These are phyloP conservation scores for Picea engelmannii DNA, from an alignment of 83 land plant genomes.

Conservation along the genomic window DNA sequence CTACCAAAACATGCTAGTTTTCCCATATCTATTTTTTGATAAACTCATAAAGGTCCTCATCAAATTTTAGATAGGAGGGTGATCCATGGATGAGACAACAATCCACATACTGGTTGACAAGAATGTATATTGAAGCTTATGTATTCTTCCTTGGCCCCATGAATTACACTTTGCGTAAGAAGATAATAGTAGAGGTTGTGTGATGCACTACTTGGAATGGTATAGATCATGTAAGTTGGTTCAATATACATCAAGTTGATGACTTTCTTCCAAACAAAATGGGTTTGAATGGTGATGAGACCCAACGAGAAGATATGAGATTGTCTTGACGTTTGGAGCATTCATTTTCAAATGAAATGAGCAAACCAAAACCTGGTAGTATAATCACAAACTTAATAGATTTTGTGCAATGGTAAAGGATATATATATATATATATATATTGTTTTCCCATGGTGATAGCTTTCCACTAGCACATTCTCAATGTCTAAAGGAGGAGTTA, in stretches of 20 bases:
- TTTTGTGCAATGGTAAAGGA: too few species aligned
- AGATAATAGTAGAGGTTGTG: conserved; percentile 58
- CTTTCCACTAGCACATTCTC: too few species aligned
- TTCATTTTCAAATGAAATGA: too few species aligned
- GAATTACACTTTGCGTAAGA: conserved; percentile 56
- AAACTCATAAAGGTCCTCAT: conserved; percentile 28
- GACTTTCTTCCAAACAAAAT: not conserved
- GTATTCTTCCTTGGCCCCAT: conserved; percentile 63
- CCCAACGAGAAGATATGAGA: too few species aligned
- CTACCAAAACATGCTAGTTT: conserved; percentile 21
- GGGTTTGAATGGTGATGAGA: not conserved
- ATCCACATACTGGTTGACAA: not conserved
- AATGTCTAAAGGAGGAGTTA: too few species aligned
- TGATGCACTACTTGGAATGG: conserved; percentile 51
- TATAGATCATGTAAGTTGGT: conserved; percentile 58
- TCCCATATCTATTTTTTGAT: conserved; percentile 15
- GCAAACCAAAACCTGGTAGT: too few species aligned
- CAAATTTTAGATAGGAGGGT: conserved; percentile 25
- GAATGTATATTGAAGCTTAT: conserved; percentile 38
- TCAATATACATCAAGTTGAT: conserved; percentile 28
- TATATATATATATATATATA: too few species aligned
- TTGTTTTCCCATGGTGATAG: too few species aligned
- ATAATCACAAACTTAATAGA: too few species aligned
- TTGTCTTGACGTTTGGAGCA: too few species aligned
- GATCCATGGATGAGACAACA: conserved; percentile 28